Conservation (phyloP, 345 rosid species). For the Eucalyptus sp. region DNA sequence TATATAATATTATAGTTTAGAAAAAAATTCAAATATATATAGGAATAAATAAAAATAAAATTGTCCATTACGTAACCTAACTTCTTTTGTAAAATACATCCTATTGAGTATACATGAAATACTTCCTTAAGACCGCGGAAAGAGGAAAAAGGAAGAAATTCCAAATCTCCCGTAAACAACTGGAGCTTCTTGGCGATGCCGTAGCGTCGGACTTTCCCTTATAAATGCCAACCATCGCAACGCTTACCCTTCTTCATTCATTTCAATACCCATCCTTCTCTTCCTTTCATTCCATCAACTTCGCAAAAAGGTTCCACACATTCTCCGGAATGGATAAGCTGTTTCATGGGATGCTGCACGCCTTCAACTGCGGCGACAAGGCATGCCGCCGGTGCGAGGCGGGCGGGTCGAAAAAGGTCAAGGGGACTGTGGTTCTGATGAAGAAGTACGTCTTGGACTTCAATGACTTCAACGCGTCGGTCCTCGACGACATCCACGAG, state of each 20-base stretch:
- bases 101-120: neutral
- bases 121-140: neutral
- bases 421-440: slow-evolving; percentile 71
- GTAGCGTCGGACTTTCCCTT: neutral
- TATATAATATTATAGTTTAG: too few species aligned
- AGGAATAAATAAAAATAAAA: too few species aligned
- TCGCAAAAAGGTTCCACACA: neutral
- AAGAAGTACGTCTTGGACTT: slow-evolving; percentile 81
- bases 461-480: slow-evolving; percentile 56
- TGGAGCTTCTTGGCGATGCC: neutral
- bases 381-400: neutral
- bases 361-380: neutral
- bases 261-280: neutral
- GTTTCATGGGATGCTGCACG: neutral
- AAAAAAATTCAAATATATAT: too few species aligned
- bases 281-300: neutral
- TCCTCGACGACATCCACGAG: slow-evolving; percentile 57
- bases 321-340: neutral
- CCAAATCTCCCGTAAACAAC: neutral
- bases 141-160: neutral
- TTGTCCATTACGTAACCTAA: neutral
- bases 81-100: neutral
- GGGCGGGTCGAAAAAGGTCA: neutral
- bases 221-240: neutral
- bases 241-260: neutral